Evolutionary conservation across 2,329 filamentous ascomycete genomes (phyloP), one percentile per base, ranked within the genome.

Genomic region (Trematosphaeria pertusa): DNA sequence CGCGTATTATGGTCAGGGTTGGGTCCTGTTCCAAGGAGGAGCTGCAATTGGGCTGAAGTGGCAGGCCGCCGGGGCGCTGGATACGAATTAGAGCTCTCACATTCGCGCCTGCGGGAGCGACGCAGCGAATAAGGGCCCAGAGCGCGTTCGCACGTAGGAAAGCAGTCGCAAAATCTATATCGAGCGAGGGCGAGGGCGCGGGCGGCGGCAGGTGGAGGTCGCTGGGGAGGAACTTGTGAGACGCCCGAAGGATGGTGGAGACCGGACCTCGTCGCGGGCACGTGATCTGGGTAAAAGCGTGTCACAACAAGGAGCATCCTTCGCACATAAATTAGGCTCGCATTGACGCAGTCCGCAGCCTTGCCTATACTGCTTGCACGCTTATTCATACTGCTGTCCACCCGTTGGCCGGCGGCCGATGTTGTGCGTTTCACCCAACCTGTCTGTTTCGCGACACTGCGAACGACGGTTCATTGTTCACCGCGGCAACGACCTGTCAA

Each of bases 1-100:
- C 54, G 62, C 59, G 65, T 69, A 48, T 47, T 62, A 59, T 61
- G 52, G 58, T 58, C 65, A 54, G 58, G 63, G 58, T 62, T 52
- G 52, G 36, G 48, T 41, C 36, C 32, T 45, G 47, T 12, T 28
- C 35, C 24, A 26, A 34, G 49, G 54, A 54, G 54, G 51, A 56
- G 52, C 62, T 50, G 59, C 56, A 63, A 67, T 67, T 67, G 64
- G 65, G 58, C 61, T 68, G 59, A 59, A 56, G 59, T n/a, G n/a
- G n/a, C n/a, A 57, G 54, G 53, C 59, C 54, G 56, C 64, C 61
- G 46, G 51, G 54, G 52, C 58, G 58, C 54, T 52, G 37, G 37
- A 56, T 59, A 57, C 58, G 65, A 70, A 63, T 70, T 49, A 62
- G 60, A 46, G 48, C 57, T 44, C 52, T 67, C 58, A 59, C 64